Conservation (phyloP, 352 stramenopile species). For the Phytophthora macrochlamydospora region DNA sequence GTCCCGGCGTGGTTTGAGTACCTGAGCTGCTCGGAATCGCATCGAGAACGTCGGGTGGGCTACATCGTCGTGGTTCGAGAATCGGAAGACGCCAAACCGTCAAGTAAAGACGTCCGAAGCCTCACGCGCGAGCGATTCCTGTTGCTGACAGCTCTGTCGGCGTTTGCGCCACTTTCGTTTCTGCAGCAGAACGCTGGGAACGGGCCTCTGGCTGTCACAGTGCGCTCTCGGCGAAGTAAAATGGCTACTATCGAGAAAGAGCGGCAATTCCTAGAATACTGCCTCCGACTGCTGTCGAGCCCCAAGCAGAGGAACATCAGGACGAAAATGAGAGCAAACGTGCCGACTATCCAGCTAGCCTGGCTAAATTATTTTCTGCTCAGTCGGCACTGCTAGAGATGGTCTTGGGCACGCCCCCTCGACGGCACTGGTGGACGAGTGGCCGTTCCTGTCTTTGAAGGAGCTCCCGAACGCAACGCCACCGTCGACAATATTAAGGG, state of each 20-base stretch:
- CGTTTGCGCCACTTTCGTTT: conserved; percentile 49
- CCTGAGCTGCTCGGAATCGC: conserved; percentile 39
- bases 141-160: conserved; percentile 39
- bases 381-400: conserved; percentile 11
- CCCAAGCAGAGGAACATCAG: neutral
- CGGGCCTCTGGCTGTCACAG: conserved; percentile 42
- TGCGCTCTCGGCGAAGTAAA: conserved; percentile 34
- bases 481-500: too few relatives aligned
- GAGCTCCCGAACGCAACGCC: neutral
- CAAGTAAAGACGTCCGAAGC: neutral
- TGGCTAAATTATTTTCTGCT: neutral
- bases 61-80: conserved; percentile 51
- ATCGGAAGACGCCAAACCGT: conserved; percentile 6
- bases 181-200: conserved; percentile 31
- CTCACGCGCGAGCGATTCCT: conserved; percentile 37
- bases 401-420: neutral
- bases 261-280: conserved; percentile 46
- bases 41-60: conserved; percentile 49
- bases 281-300: conserved; percentile 29
- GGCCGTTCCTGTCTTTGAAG: conserved; percentile 5
- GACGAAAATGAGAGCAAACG: too few relatives aligned
- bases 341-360: too few relatives aligned
- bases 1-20: conserved; percentile 66
- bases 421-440: conserved; percentile 5
- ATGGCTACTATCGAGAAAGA: conserved; percentile 45